Conservation (phyloP, 306 rosid species). For the Pueraria montana region DNA sequence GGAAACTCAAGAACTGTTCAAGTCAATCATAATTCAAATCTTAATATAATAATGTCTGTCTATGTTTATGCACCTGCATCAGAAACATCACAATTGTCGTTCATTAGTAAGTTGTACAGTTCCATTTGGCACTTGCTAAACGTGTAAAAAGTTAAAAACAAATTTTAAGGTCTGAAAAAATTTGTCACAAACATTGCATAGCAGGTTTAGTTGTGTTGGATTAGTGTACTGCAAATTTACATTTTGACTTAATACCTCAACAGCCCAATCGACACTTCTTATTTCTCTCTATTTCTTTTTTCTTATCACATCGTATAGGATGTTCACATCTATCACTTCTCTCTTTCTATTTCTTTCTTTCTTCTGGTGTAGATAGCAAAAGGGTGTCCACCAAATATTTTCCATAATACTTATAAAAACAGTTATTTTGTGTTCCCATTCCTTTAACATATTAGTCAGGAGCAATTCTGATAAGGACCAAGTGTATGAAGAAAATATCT, state of each 20-base stretch:
- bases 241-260: background rate
- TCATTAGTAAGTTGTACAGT: background rate
- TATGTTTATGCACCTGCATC: background rate
- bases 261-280: too few relatives aligned
- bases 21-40: slow-evolving; percentile 2
- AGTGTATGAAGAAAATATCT: slow-evolving; percentile 26
- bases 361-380: too few relatives aligned
- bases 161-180: background rate
- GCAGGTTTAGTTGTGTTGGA: background rate
- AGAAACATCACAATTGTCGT: slow-evolving; percentile 16
- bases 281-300: too few relatives aligned
- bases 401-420: too few relatives aligned
- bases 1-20: background rate
- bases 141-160: background rate
- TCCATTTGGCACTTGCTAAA: background rate
- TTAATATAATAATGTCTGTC: slow-evolving; percentile 9
- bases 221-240: background rate
- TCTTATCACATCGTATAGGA: too few relatives aligned
- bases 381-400: too few relatives aligned
- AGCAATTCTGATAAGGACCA: background rate
- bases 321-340: too few relatives aligned
- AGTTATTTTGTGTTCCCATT: too few relatives aligned
- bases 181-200: background rate
- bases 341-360: too few relatives aligned
- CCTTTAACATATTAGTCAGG: background rate